Base-by-base conservation (phyloP, 2,329 filamentous ascomycete genomes). In the Pezicula carpinea region DNA sequence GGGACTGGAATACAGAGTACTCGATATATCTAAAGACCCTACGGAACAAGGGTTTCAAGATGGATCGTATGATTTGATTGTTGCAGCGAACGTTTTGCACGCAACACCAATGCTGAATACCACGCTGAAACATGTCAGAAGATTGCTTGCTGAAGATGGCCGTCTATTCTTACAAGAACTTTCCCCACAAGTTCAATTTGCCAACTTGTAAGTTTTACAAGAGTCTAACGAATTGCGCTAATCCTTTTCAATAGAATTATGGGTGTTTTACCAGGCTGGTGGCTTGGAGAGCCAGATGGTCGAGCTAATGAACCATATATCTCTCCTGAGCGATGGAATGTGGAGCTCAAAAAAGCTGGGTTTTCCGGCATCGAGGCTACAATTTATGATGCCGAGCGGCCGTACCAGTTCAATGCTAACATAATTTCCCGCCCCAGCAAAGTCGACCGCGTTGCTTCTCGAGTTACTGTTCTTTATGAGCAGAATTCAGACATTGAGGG, bases 21-120 rank as follows among this genome's bases (percentile, higher is more conserved):
- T 69, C 4, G 62, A 70, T 48, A 64, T 69, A 23, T 57, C 60
- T 21, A 47, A 58, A 29, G 60, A 65, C 26, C 61, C 62, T 2
- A 40, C 43, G 1, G 46, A 48, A 5, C 67, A 70, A 47, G 66
- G 66, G 6, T 68, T 67, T 36, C 58, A 62, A 19, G 55, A 48
- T 0, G 56, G 52, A 4, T 46, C 46, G 1, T 70, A 52, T 47
- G 60, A 62, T 47, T 42, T 62, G 18, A 55, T 62, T 10, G 36
- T 62, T 44, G 57, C 59, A 1, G 11, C 52, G 3, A 58, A 59
- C 43, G 58, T 61, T 15, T 29, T 61, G 3, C 55, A 59, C 41
- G 56, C 55, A 3, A 62, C 57, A 11, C 47, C 48, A 4, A 44
- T 10, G 8, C 21, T 61, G 4, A 23, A 45, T 3, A 26, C 52